Conservation (phyloP, 2,329 filamentous ascomycete species). For the Colletotrichum melonis region DNA sequence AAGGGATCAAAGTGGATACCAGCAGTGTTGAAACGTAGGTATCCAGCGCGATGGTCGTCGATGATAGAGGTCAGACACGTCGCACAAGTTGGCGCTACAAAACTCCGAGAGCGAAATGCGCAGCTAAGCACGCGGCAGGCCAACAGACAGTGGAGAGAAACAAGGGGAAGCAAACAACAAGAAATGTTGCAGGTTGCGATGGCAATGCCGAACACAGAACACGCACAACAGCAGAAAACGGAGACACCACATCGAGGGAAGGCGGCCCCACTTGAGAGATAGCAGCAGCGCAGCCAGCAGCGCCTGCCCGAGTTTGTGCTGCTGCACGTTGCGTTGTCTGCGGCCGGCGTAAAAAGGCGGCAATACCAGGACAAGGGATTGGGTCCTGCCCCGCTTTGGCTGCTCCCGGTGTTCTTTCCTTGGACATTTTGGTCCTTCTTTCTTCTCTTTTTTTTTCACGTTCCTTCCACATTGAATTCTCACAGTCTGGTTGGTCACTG, state of each 20-base stretch:
- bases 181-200: background rate
- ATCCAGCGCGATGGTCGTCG: background rate
- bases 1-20: background rate
- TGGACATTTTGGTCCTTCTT: conserved; percentile 36
- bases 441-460: background rate
- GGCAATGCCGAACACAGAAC: background rate
- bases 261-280: conserved; percentile 9
- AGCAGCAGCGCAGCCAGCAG: background rate
- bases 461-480: background rate
- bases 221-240: background rate
- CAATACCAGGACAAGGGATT: background rate
- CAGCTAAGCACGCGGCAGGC: background rate
- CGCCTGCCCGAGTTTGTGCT: background rate
- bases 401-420: background rate
- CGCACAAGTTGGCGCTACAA: background rate
- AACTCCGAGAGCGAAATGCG: conserved; percentile 8
- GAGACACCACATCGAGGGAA: background rate
- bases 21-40: background rate
- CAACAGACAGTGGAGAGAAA: too few relatives aligned
- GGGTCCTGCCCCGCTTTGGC: background rate
- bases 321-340: conserved; percentile 13
- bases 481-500: background rate
- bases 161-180: conserved; percentile 6
- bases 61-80: background rate
- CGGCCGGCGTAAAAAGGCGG: conserved; percentile 23